Base-by-base conservation (phyloP, 768 basidiomycete species). In the Kwoniella sp. region DNA sequence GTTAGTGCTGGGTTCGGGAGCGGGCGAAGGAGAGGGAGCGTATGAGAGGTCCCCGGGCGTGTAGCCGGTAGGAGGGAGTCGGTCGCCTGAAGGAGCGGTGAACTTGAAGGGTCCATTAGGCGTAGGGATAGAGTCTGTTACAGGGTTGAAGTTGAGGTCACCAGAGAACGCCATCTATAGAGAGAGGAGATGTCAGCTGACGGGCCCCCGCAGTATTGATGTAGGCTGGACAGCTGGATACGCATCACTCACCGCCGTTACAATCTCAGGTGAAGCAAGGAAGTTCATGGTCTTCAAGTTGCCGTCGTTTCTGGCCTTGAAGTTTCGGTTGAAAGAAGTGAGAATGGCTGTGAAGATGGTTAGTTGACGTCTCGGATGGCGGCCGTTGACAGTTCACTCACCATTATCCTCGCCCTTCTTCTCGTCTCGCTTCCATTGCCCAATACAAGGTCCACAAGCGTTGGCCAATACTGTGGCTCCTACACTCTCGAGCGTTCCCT, bases 361-460 rank as follows among this genome's bases (percentile, higher is more conserved):
- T 41, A 29, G 5, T 22, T 38, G 22, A 30, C 20, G 13, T 17
- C 31, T 41, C 22, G 26, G 8, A 5, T 9, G 26, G 13, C 48
- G 23, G 26, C 25, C 4, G 4, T 45, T 38, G 29, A 28, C 59
- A 51, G 25, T 52, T 34, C 20, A 80, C 84, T 58, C 65, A 92
- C 92, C 92, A 80, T 98, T 98, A 75, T 95, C 90, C 81, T 96
- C 90, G 51, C 86, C 88, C 75, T 90, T 86, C 75, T 89, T 88
- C 69, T 92, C 93, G 51, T 89, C 87, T 28, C 96, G 87, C 78
- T 97, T 93, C 96, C 96, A 99, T 87, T 97, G 95, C 52, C 96
- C 96, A 72, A 98, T 99, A 79, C 96, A 99, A 26, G 96, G 96
- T 57, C 96, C 96, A 72, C 96, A 99, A 2, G 96, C 96, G 80